These are phyloP conservation scores for Ceratocystiopsis brevicomis DNA, from an alignment of 2,329 filamentous ascomycete species.

Conservation along the genomic window DNA sequence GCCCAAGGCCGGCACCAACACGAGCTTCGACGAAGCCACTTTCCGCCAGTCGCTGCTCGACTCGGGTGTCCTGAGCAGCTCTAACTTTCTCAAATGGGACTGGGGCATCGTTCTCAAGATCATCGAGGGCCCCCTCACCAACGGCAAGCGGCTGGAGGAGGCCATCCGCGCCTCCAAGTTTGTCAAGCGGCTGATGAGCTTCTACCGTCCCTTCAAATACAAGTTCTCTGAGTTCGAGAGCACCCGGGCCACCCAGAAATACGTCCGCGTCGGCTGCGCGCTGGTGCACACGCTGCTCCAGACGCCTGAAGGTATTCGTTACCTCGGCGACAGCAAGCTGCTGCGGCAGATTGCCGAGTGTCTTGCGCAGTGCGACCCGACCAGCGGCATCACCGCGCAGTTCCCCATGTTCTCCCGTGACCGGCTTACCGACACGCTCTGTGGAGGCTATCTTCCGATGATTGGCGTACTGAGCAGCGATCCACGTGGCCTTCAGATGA, in stretches of 20 bases:
- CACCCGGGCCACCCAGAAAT: conserved; percentile 84
- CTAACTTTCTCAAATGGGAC: conserved; percentile 90
- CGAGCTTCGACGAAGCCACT: conserved; percentile 39
- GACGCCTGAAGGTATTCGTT: conserved; percentile 65
- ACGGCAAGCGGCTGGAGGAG: conserved; percentile 81
- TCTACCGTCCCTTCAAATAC: conserved; percentile 93
- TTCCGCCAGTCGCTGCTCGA: conserved; percentile 51
- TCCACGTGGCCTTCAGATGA: conserved; percentile 63
- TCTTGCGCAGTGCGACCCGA: conserved; percentile 79
- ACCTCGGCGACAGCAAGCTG: conserved; percentile 80
- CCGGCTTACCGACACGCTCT: conserved; percentile 69
- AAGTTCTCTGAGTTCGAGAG: conserved; percentile 81
- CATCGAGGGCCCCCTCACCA: conserved; percentile 81
- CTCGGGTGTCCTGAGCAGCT: conserved; percentile 70
- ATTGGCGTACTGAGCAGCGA: conserved; percentile 74
- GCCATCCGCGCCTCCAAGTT: conserved; percentile 92
- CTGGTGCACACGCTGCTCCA: conserved; percentile 74
- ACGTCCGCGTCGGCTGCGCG: conserved; percentile 75
- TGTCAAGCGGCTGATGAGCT: conserved; percentile 82
- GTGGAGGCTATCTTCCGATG: conserved; percentile 85
- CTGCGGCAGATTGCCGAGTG: conserved; percentile 90
- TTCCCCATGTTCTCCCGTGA: conserved; percentile 78
- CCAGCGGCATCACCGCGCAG: conserved; percentile 57
- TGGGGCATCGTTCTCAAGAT: conserved; percentile 85
- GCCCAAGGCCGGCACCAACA: conserved; percentile 29